Conservation (phyloP, 2,329 filamentous ascomycete species). For the Fusarium nisikadoi region DNA sequence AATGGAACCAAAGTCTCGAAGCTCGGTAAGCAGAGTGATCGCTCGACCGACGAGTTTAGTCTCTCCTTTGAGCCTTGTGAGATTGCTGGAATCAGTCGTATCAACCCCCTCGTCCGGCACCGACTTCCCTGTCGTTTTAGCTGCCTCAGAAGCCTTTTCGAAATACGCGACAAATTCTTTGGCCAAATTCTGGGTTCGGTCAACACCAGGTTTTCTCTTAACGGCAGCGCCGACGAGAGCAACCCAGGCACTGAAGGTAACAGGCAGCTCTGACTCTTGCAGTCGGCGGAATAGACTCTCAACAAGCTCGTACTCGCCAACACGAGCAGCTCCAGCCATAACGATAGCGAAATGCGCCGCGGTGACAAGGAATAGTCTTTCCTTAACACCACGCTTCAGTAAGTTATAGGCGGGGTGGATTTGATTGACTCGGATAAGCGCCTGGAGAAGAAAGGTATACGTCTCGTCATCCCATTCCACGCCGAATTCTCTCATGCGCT, state of each 20-base stretch:
- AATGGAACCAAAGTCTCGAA: conserved; percentile 63
- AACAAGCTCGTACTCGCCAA: conserved; percentile 55
- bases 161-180: conserved; percentile 47
- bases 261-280: conserved; percentile 53
- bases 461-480: conserved; percentile 63
- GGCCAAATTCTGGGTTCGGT: conserved; percentile 40
- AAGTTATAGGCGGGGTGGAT: conserved; percentile 61
- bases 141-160: conserved; percentile 32
- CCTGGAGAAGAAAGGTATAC: conserved; percentile 61
- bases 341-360: conserved; percentile 63
- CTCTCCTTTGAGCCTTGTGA: conserved; percentile 39
- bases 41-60: conserved; percentile 49
- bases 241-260: conserved; percentile 57
- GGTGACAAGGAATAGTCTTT: conserved; percentile 58
- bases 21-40: conserved; percentile 49
- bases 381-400: conserved; percentile 55
- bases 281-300: conserved; percentile 57
- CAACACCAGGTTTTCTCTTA: conserved; percentile 36
- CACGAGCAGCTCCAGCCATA: conserved; percentile 62
- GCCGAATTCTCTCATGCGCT: conserved; percentile 58
- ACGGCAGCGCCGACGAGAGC: conserved; percentile 53
- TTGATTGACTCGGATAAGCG: conserved; percentile 61
- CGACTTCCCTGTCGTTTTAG: background rate
- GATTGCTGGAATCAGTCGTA: conserved; percentile 22
- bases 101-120: background rate